Base-by-base conservation (phyloP, 176 grass and related monocot genomes). In the Phoenix dactylifera region DNA sequence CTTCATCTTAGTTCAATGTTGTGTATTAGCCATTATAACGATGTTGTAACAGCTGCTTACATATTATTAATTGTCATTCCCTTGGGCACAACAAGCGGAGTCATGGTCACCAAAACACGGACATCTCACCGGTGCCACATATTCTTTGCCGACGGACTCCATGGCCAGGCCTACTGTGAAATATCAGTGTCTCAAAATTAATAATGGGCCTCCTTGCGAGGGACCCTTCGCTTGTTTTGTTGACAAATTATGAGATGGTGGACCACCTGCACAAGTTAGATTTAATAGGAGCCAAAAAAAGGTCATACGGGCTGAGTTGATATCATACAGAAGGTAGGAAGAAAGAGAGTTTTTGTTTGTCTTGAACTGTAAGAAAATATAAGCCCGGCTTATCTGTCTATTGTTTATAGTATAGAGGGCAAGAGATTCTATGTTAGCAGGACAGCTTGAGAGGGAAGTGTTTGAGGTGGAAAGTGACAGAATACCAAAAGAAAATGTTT, bases 381-480 rank as follows among this genome's bases (percentile, higher is more conserved):
- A 12, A 3, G 35, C 12, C 9, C 35, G 9, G n/a, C 19, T 23
- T 56, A 14, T 56, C 54, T 23, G 7, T 56, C 22, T 56, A 18
- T 56, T 56, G 54, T 69, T 69, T 52, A 51, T 66, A 23, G 28
- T n/a, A 12, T 24, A 26, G 44, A 44, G 6, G 7, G 68, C 55
- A 55, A 50, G 70, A 54, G n/a, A 56, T 66, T 56, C 9, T 26
- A 15, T 44, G 35, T 44, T 44, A 24, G 49, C 66, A 30, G 6
- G 7, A 32, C 15, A 35, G 58, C 58, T 60, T 60, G 58, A 32
- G 58, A 60, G 26, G 58, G 79, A 62, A 60, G 71, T 51, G 67
- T 72, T 62, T 73, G 76, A 63, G 89, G 63, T 78, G 79, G 90
- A 95, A 29, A 72, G 82, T 63, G 90, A 89, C 82, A 79, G 32